Percentiles rank a stretch among this genome's conserved stretches.
Evolutionary conservation across 495 filamentous ascomycete genomes (phyloP).

Genomic region (Aspergillus carlsbadensis): DNA sequence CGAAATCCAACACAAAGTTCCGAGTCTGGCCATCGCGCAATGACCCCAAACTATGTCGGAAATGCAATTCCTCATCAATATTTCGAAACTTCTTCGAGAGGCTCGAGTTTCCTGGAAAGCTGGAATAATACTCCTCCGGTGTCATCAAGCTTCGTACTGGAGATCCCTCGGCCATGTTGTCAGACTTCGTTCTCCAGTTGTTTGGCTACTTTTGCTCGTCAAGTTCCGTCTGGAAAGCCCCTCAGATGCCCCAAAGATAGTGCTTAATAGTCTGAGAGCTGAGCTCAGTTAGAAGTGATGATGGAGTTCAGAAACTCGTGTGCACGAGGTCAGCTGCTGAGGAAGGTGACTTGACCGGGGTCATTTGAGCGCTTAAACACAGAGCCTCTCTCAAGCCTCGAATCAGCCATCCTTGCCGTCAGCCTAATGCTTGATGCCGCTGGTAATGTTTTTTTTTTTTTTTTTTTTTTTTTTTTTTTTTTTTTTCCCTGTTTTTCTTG

Average conservation of each 20-base stretch:
- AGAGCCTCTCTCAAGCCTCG: neutral
- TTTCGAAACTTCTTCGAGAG: constrained; percentile 45
- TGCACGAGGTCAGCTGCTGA: constrained; percentile 2
- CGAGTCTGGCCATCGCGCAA: constrained; percentile 40
- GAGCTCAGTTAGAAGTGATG: neutral
- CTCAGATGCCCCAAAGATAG: neutral
- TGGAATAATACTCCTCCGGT: constrained; percentile 40
- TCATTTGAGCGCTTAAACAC: constrained; percentile 9
- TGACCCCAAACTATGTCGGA: constrained; percentile 35
- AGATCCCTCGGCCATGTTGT: constrained; percentile 16
- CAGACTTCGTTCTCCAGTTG: neutral
- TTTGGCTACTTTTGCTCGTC: neutral
- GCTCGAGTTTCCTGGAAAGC: constrained; percentile 21
- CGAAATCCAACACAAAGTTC: constrained; percentile 75
- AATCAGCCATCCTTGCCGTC: constrained; percentile 1
- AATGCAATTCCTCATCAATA: constrained; percentile 53
- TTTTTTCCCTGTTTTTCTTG: too few species aligned
- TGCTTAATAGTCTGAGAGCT: neutral
- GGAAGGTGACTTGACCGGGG: neutral
- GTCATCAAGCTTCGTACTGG: constrained; percentile 17
- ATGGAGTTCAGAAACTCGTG: neutral
- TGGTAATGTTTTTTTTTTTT: too few species aligned
- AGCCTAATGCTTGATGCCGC: constrained; percentile 4
- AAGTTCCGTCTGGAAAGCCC: neutral
- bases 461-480: too few species aligned